A percentile compares a stretch with the other conserved stretches of the same genome.
phyloP scores from a whole-genome alignment of 108 stramenopile species.

The Discostella stelligeroides region DNA sequence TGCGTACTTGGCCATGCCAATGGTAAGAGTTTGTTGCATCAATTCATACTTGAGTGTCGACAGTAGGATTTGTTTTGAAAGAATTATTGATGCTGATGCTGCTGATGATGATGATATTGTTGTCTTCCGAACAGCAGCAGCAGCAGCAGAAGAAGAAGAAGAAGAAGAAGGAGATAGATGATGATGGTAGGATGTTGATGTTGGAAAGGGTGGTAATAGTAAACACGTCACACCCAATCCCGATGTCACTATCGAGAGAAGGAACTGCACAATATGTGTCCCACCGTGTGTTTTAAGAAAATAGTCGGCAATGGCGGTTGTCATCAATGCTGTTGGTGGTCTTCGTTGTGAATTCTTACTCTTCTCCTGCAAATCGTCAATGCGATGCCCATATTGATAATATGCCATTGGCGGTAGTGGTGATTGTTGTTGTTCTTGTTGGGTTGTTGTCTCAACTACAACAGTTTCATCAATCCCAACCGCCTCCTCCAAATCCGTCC shows the following conservation, averaged over 20 bases:
- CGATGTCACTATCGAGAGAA: constrained; percentile 61
- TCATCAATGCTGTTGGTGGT: constrained; percentile 31
- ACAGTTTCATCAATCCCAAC: too few relatives aligned
- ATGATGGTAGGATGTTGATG: constrained; percentile 1
- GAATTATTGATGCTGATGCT: constrained; percentile 16
- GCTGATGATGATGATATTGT: background rate
- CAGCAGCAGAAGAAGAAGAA: constrained; percentile 6
- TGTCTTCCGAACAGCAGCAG: constrained; percentile 4
- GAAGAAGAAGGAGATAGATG: too few relatives aligned
- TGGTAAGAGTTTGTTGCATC: constrained; percentile 64
- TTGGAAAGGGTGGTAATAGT: constrained; percentile 30
- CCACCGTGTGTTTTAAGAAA: constrained; percentile 85
- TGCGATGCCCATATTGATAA: constrained; percentile 19
- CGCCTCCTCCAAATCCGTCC: too few relatives aligned
- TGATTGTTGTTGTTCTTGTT: too few relatives aligned
- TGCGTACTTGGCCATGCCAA: constrained; percentile 78
- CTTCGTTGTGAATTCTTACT: background rate
- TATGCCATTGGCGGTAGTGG: too few relatives aligned
- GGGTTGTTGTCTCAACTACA: too few relatives aligned
- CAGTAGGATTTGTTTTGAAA: constrained; percentile 57
- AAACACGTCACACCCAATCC: constrained; percentile 51
- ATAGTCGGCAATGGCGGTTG: constrained; percentile 75
- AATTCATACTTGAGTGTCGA: constrained; percentile 42
- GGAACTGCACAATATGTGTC: constrained; percentile 71
- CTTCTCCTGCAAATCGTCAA: background rate